A percentile compares a stretch with the other conserved stretches of the same genome.
Evolutionary conservation across 192 early-diverging fungal species (phyloP).

Genomic region (Backusella mclennaniae): DNA sequence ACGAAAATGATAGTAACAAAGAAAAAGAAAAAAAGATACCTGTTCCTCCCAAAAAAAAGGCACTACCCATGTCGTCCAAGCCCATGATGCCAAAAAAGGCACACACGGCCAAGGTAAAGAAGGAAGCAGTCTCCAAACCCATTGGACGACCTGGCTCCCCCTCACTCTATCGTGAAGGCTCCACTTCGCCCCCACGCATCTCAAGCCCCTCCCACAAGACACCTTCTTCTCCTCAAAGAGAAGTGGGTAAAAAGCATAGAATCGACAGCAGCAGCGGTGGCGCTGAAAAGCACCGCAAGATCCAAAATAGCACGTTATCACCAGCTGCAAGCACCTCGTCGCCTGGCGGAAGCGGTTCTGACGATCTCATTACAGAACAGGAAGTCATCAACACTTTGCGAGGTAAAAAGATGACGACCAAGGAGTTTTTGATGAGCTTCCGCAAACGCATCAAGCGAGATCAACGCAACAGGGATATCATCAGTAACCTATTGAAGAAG

Average conservation of each 20-base stretch:
- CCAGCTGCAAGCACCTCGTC: background rate
- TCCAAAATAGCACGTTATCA: background rate
- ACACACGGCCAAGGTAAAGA: constrained; percentile 18
- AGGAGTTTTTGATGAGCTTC: constrained; percentile 61
- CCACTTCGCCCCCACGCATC: background rate
- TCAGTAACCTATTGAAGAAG: constrained; percentile 44
- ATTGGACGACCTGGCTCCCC: constrained; percentile 36
- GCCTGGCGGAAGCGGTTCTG: background rate
- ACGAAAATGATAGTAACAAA: constrained; percentile 11
- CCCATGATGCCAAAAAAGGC: constrained; percentile 27
- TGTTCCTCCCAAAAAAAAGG: constrained; percentile 16
- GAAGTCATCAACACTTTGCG: constrained; percentile 62
- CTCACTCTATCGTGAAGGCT: constrained; percentile 17
- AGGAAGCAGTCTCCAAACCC: constrained; percentile 31
- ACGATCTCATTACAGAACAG: constrained; percentile 58
- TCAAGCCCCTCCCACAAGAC: background rate
- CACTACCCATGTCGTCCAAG: constrained; percentile 14
- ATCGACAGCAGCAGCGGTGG: background rate
- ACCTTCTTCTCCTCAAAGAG: background rate
- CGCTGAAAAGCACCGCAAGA: background rate
- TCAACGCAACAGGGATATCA: constrained; percentile 42
- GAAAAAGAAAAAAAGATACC: constrained; percentile 26
- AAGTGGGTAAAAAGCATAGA: background rate
- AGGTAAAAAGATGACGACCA: constrained; percentile 56
- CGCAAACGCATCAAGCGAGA: constrained; percentile 61